Evolutionary conservation across 83 land plant genomes (phyloP), one percentile per base, ranked within the genome.

Genomic region (Diphasiastrum complanatum): DNA sequence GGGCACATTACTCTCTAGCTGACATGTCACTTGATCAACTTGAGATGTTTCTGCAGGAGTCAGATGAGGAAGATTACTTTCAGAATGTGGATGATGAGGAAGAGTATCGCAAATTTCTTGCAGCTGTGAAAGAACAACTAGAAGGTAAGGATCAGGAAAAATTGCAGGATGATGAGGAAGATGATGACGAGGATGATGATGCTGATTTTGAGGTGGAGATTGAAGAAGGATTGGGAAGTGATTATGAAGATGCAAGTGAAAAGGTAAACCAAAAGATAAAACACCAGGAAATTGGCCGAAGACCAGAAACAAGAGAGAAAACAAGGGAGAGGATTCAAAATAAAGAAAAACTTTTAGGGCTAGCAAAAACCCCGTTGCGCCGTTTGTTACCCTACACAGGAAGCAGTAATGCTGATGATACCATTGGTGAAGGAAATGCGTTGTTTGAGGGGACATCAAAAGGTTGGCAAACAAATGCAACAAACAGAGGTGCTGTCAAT

Each of bases 61-160:
- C 91, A 10, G 98, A 93, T 63, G 98, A 93, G 71, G 98, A 93
- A 11, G 86, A 83, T 69, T 88, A 85, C 51, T 68, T 83, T 51
- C 91, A 81, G 60, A 89, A 89, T 81, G 96, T 83, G 45, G 86
- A 93, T 72, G 98, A 93, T 33, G 91, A 93, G 75, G 92, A 89
- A 63, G 98, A 85, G 61, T 93, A 93, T 52, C 75, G 81, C 41
- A 88, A 91, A 50, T 91, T 91, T 74, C 76, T 91, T 54, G 85
- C 90, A n/a, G 85, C 95, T 58, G 95, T 91, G 33, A 25, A 28
- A 4, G 25, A 38, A 14, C 12, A 38, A 14, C 8, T 8, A 38
- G 43, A 8, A 8, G 14, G 8, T 38, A 38, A 38, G 43, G n/a
- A n/a, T 36, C 66, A 81, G 24, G 73, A 16, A 20, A 82, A 66